Evolutionary conservation across 208 protist genomes (phyloP).

Genomic region (Trypanosoma lewisi): DNA sequence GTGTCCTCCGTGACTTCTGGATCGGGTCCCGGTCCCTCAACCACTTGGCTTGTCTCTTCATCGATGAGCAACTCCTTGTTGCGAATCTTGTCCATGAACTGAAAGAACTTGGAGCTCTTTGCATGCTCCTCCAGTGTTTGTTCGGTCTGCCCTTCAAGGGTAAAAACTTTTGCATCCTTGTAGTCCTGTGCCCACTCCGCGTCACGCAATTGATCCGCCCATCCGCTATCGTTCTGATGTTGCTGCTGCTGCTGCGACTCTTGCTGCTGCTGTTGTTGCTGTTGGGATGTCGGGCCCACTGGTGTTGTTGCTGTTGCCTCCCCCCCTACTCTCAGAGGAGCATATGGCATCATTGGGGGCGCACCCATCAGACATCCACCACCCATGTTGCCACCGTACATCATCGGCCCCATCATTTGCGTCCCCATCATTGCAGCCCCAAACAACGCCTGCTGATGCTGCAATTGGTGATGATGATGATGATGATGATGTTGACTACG

Average conservation of each 20-base stretch:
- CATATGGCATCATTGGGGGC: slow-evolving; percentile 18
- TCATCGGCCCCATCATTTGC: slow-evolving; percentile 37
- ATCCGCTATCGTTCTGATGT: slow-evolving; percentile 32
- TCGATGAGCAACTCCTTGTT: slow-evolving; percentile 78
- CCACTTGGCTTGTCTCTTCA: slow-evolving; percentile 72
- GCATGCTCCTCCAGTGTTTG: slow-evolving; percentile 62
- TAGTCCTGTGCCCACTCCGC: slow-evolving; percentile 78
- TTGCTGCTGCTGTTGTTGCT: slow-evolving; percentile 26
- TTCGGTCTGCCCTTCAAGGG: slow-evolving; percentile 36
- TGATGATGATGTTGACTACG: slow-evolving; percentile 30
- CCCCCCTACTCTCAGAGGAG: slow-evolving; percentile 29
- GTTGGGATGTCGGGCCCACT: slow-evolving; percentile 19
- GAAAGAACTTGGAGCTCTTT: slow-evolving; percentile 67
- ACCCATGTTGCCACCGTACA: slow-evolving; percentile 21
- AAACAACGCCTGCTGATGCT: slow-evolving; percentile 19
- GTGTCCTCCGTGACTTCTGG: slow-evolving; percentile 46
- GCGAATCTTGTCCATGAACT: slow-evolving; percentile 79
- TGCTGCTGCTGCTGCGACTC: slow-evolving; percentile 16
- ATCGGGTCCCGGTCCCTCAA: slow-evolving; percentile 68
- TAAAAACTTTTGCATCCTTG: slow-evolving; percentile 60
- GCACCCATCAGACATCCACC: slow-evolving; percentile 22
- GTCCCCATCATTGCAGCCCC: slow-evolving; percentile 4
- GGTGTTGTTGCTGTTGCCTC: slow-evolving; percentile 18
- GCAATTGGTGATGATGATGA: slow-evolving; percentile 29
- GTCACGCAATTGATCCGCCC: slow-evolving; percentile 56